Conservation (phyloP, 345 rosid genomes). For the Acer saccharum region DNA sequence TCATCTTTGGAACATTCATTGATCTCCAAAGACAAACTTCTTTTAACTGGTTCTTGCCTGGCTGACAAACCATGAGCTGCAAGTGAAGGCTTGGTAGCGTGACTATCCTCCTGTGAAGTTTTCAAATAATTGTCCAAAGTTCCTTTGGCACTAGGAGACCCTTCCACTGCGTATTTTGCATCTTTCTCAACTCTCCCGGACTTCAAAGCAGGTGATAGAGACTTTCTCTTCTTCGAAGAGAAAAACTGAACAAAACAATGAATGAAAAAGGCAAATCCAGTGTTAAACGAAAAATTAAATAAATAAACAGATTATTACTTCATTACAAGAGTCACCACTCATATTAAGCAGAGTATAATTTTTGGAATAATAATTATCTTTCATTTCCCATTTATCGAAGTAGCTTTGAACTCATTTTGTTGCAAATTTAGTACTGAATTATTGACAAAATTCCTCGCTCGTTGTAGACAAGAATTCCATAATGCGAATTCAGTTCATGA, state of each 20-base stretch:
- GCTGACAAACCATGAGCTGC: slow-evolving; percentile 28
- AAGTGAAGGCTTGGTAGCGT: slow-evolving; percentile 14
- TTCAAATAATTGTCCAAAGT: slow-evolving; percentile 65
- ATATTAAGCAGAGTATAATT: neutral
- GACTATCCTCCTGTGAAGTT: slow-evolving; percentile 44
- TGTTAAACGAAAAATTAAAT: slow-evolving; percentile 5
- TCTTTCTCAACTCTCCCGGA: slow-evolving; percentile 52
- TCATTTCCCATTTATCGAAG: neutral
- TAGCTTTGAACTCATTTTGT: neutral
- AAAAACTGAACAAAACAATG: slow-evolving; percentile 55
- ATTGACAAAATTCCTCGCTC: neutral
- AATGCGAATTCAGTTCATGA: neutral
- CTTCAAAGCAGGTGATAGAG: slow-evolving; percentile 64
- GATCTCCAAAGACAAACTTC: slow-evolving; percentile 47
- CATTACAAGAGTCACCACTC: neutral
- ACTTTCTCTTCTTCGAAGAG: slow-evolving; percentile 77
- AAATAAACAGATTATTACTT: neutral
- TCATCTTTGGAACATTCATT: slow-evolving; percentile 35
- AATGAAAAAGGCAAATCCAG: slow-evolving; percentile 17
- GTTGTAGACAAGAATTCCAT: neutral
- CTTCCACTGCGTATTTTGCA: slow-evolving; percentile 47
- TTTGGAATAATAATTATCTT: neutral
- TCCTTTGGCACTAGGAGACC: slow-evolving; percentile 70
- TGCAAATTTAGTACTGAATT: neutral
- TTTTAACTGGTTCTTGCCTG: slow-evolving; percentile 45